A percentile compares a stretch with the other conserved stretches of the same genome.
phyloP scores from a whole-genome alignment of 306 rosid species.

The Prosopis cineraria region DNA sequence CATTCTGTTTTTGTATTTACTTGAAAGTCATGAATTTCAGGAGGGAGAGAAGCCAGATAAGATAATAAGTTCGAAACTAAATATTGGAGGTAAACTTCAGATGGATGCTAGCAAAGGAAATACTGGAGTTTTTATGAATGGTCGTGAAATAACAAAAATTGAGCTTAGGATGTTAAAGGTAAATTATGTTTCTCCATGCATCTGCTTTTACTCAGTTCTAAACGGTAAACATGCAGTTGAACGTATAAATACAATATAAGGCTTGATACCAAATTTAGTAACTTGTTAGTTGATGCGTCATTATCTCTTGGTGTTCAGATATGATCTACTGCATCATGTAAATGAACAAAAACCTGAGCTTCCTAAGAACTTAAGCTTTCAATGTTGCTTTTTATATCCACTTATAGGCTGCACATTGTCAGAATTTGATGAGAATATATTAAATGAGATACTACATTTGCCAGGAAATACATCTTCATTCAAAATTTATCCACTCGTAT shows the following conservation, averaged over 20 bases:
- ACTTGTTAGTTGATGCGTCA: background rate
- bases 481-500: background rate
- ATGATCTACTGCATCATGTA: background rate
- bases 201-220: slow-evolving; percentile 15
- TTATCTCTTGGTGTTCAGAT: background rate
- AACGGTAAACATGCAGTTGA: slow-evolving; percentile 9
- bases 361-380: slow-evolving; percentile 14
- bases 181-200: slow-evolving; percentile 27
- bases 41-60: slow-evolving; percentile 89
- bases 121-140: slow-evolving; percentile 83
- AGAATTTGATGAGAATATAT: slow-evolving; percentile 20
- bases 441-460: slow-evolving; percentile 20
- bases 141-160: slow-evolving; percentile 82
- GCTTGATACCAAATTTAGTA: slow-evolving; percentile 2
- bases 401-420: background rate
- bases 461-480: slow-evolving; percentile 15
- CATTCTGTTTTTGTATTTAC: slow-evolving; percentile 12
- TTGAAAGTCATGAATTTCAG: slow-evolving; percentile 49
- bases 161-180: slow-evolving; percentile 87
- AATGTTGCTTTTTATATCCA: background rate
- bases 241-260: slow-evolving; percentile 12
- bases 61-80: slow-evolving; percentile 77
- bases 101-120: slow-evolving; percentile 77
- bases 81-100: slow-evolving; percentile 81
- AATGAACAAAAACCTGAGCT: background rate